Conservation (phyloP, 2,329 filamentous ascomycete species). For the Scleromitrula shiraiana region DNA sequence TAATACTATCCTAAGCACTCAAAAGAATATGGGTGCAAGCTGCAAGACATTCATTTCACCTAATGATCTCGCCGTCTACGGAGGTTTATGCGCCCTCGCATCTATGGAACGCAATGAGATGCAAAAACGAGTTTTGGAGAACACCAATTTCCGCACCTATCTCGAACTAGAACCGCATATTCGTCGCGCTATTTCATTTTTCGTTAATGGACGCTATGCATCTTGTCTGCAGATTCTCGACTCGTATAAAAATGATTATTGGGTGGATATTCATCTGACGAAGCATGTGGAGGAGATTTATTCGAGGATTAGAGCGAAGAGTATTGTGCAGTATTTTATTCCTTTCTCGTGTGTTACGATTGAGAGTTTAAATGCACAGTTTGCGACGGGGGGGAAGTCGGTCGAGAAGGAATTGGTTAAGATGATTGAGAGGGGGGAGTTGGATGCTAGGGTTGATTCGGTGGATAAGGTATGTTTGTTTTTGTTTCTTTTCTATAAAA, state of each 20-base stretch:
- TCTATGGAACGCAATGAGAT: constrained; percentile 77
- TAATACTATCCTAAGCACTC: constrained; percentile 45
- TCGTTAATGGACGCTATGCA: constrained; percentile 85
- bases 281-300: constrained; percentile 66
- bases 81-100: constrained; percentile 80
- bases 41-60: constrained; percentile 68
- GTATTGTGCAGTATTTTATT: constrained; percentile 85
- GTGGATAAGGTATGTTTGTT: constrained; percentile 56
- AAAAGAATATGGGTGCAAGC: constrained; percentile 39
- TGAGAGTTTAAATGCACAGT: constrained; percentile 67
- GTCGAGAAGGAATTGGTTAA: constrained; percentile 67
- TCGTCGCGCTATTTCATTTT: constrained; percentile 80
- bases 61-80: constrained; percentile 89
- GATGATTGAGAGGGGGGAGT: constrained; percentile 65
- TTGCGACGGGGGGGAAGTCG: constrained; percentile 53
- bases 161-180: constrained; percentile 92
- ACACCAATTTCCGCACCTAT: constrained; percentile 71
- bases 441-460: constrained; percentile 77
- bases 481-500: not conserved
- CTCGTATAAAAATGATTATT: constrained; percentile 73
- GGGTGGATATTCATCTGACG: constrained; percentile 82
- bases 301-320: constrained; percentile 72
- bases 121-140: constrained; percentile 70
- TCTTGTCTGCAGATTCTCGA: constrained; percentile 77
- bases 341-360: constrained; percentile 86